Base-by-base conservation (phyloP, 1,284 basidiomycete species). In the Malassezia nana region DNA sequence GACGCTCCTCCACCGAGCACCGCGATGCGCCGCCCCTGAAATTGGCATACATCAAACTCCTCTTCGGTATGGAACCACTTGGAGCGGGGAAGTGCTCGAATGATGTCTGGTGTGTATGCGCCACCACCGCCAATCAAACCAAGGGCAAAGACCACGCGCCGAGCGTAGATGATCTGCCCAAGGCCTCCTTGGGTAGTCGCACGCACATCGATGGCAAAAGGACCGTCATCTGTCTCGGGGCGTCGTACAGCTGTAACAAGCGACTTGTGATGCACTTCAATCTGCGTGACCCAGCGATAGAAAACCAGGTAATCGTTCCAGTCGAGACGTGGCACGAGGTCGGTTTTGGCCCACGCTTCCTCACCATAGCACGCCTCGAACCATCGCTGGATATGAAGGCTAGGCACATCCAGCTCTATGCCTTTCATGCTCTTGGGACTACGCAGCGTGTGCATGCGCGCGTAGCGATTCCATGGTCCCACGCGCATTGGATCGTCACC, bases 341-440 rank as follows among this genome's bases (percentile, higher is more conserved):
- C 49, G 2, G 49, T 50, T 12, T 50, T 30, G 13, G n/a, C 29
- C 49, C 49, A 50, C 5, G 49, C 49, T 12, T 41, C 38, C 25
- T 50, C 15, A 12, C 49, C 49, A 29, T 50, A 50, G 24, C 49
- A 50, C 22, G 49, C 49, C 29, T 50, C 49, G 31, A 50, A 50
- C 49, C 49, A 50, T 3, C 49, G 40, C 40, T 43, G 40, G 25
- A 50, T 50, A 24, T 50, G 49, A 3, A 50, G 49, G 35, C 49
- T 50, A 4, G 49, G 49, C 12, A 50, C 49, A 35, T 50, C 49
- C 12, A 50, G 29, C n/a, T 50, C 49, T 3, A 50, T 50, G 8
- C 49, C 49, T 22, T 50, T 50, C 49, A 50, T 50, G 8, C 49
- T 39, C 31, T 50, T 50, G 2, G 49, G 49, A 26, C 49, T 50